Evolutionary conservation across 306 rosid genomes (phyloP).

Genomic region (Sophora flavescens): DNA sequence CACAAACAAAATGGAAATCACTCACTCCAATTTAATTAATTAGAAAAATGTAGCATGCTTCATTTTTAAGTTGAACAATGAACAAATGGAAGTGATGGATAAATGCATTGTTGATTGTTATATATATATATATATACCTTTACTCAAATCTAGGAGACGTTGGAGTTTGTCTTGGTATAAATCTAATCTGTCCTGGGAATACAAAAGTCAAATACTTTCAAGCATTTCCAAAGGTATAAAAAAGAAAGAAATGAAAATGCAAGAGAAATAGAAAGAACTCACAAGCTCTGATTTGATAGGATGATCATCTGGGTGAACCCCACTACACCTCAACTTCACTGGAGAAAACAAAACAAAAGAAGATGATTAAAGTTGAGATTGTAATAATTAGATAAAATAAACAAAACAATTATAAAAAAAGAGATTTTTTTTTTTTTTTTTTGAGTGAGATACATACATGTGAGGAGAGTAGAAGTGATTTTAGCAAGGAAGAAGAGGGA

Average conservation of each 20-base stretch:
- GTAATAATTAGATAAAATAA: neutral
- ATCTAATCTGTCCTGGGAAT: slow-evolving; percentile 77
- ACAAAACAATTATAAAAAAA: neutral
- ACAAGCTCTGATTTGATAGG: slow-evolving; percentile 85
- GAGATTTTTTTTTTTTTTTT: too few species aligned
- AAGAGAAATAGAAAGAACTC: slow-evolving; percentile 43
- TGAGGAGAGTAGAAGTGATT: slow-evolving; percentile 70
- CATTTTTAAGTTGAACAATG: slow-evolving; percentile 12
- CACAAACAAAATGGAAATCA: slow-evolving; percentile 58
- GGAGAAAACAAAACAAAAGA: slow-evolving; percentile 36
- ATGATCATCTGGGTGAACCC: slow-evolving; percentile 80
- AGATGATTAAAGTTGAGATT: slow-evolving; percentile 8
- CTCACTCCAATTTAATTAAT: slow-evolving; percentile 31
- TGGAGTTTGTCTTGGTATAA: slow-evolving; percentile 74
- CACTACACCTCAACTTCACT: slow-evolving; percentile 86
- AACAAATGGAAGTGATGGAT: neutral
- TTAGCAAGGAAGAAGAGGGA: slow-evolving; percentile 71
- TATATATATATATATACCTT: slow-evolving; percentile 57
- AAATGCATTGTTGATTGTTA: slow-evolving; percentile 2
- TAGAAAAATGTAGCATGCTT: neutral
- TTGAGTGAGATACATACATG: slow-evolving; percentile 49
- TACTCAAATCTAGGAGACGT: slow-evolving; percentile 64
- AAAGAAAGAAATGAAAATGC: slow-evolving; percentile 22
- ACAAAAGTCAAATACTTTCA: slow-evolving; percentile 1
- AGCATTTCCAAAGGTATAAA: slow-evolving; percentile 13